Base-by-base conservation (phyloP, 768 basidiomycete genomes). In the Fomitopsis pulvina region DNA sequence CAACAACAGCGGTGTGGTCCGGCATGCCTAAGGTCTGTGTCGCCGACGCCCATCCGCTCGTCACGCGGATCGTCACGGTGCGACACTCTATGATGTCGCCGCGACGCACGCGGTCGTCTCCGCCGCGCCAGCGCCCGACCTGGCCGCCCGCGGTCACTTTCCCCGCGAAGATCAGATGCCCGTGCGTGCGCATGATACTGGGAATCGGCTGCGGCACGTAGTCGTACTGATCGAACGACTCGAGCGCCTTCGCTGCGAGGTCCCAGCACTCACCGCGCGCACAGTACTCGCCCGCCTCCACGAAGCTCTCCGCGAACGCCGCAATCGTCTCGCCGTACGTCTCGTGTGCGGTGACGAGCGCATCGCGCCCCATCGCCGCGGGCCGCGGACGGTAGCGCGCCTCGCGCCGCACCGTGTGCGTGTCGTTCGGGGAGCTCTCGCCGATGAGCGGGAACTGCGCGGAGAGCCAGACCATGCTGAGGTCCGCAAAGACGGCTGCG, bases 261-360 rank as follows among this genome's bases (percentile, higher is more conserved):
- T 79, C 77, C 79, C 79, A 81, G 60, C 78, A 79, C 55, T 78
- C 77, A 30, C 77, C 76, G 22, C 71, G 71, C n/a, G 66, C 76
- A 49, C 78, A 73, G 45, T 67, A 72, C 48, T 65, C 54, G 4
- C 74, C 73, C 1, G 69, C 63, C 2, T 63, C 71, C 32, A 68
- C 66, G 53, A 71, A 79, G 24, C 64, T 60, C 56, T 75, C 72
- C 16, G 75, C 79, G 55, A 71, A 80, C 21, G 62, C 61, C 0
- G 73, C 77, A 32, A 80, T 64, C 1, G 68, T 68, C 43, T 75
- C 73, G 28, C 77, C 78, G 55, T 79, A 78, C 29, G 64, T 68
- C 60, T 74, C 70, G 57, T 70, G 66, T 8, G 77, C 77, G 2
- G 60, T 65, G 12, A 68, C 57, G 5, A 80, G 66, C 37, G 60